Conservation (phyloP, 768 basidiomycete species). For the Boletus vermiculosoides region DNA sequence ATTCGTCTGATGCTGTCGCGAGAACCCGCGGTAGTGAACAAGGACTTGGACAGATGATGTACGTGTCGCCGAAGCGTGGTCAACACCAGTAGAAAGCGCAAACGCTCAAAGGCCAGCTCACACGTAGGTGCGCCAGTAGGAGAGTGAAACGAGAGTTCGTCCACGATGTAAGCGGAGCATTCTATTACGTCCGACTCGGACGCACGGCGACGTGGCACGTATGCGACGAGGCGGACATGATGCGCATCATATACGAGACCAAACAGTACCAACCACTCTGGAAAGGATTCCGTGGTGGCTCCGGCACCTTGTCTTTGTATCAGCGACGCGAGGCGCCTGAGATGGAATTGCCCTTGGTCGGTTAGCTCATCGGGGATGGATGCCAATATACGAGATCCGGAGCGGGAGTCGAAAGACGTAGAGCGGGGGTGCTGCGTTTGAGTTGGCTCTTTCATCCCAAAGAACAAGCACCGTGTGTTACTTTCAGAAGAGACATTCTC, state of each 20-base stretch:
- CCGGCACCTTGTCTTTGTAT: neutral
- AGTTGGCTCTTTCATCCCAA: slow-evolving; percentile 16
- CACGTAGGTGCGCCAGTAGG: slow-evolving; percentile 3
- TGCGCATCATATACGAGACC: slow-evolving; percentile 21
- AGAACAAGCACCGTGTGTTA: slow-evolving; percentile 8
- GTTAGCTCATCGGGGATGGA: slow-evolving; percentile 17
- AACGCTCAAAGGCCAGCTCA: slow-evolving; percentile 10
- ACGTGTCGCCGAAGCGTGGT: slow-evolving; percentile 22
- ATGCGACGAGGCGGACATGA: slow-evolving; percentile 21
- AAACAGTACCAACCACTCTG: slow-evolving; percentile 29
- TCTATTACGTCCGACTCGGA: slow-evolving; percentile 5
- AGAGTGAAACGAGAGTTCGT: slow-evolving; percentile 16
- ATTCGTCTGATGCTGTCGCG: neutral
- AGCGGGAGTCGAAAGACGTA: neutral
- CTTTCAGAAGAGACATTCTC: neutral
- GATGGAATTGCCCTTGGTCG: slow-evolving; percentile 7
- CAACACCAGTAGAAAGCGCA: slow-evolving; percentile 23
- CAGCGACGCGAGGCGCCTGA: slow-evolving; percentile 11
- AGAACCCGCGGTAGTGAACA: slow-evolving; percentile 5
- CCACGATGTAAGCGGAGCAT: slow-evolving; percentile 21
- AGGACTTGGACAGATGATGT: slow-evolving; percentile 11
- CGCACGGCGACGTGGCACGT: slow-evolving; percentile 14
- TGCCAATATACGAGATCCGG: neutral
- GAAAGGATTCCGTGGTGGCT: slow-evolving; percentile 5
- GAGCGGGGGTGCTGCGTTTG: neutral